These are phyloP conservation scores for Fusarium concolor DNA, from an alignment of 2,329 filamentous ascomycete genomes.

Conservation along the genomic window DNA sequence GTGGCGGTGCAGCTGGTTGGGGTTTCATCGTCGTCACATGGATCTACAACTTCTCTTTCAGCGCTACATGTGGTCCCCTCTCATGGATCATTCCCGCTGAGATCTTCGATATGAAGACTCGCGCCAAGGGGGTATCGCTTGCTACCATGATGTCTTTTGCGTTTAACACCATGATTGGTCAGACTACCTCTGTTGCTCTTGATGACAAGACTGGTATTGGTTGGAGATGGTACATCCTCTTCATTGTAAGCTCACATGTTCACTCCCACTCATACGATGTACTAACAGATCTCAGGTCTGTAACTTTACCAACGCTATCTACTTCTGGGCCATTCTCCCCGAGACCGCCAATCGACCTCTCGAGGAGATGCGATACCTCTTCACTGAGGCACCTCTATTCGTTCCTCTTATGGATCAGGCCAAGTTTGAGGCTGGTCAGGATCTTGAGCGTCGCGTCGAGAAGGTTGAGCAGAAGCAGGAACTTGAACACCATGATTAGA, in stretches of 20 bases:
- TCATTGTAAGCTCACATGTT: constrained; percentile 43
- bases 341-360: constrained; percentile 73
- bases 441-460: constrained; percentile 26
- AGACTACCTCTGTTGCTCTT: constrained; percentile 67
- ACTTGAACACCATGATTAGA: constrained; percentile 19
- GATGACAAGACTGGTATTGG: constrained; percentile 53
- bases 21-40: constrained; percentile 30
- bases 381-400: constrained; percentile 73
- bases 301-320: constrained; percentile 64
- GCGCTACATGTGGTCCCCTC: constrained; percentile 22
- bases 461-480: constrained; percentile 29
- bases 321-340: constrained; percentile 74
- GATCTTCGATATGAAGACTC: constrained; percentile 80
- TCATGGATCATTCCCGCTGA: constrained; percentile 70
- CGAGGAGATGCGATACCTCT: constrained; percentile 76
- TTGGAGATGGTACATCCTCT: constrained; percentile 62
- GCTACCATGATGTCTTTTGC: constrained; percentile 78
- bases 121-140: constrained; percentile 78
- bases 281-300: constrained; percentile 56
- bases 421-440: constrained; percentile 21
- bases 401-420: constrained; percentile 67
- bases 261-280: rapidly evolving
- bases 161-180: constrained; percentile 78
- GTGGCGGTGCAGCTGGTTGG: constrained; percentile 53
- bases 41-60: constrained; percentile 33